Conservation (phyloP, 2,329 filamentous ascomycete genomes). For the Talaromyces sp. region DNA sequence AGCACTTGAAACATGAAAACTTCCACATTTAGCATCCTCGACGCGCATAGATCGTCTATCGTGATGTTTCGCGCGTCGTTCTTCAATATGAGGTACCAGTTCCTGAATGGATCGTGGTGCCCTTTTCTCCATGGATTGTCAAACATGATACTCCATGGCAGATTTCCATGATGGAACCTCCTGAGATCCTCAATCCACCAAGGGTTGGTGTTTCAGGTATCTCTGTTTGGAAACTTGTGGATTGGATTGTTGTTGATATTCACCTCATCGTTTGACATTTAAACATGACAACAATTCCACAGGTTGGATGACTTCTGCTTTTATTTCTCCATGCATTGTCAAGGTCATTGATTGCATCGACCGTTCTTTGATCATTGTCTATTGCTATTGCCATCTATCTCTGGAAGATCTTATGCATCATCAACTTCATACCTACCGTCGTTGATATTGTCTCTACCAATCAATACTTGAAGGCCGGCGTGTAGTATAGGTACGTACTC, state of each 20-base stretch:
- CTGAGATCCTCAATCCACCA: constrained; percentile 1
- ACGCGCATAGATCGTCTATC: constrained; percentile 28
- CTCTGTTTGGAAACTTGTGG: constrained; percentile 31
- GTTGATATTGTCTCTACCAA: not conserved
- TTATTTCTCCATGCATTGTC: constrained; percentile 13
- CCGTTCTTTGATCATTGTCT: constrained; percentile 9
- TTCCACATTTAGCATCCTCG: constrained; percentile 39
- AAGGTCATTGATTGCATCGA: not conserved
- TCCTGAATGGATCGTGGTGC: constrained; percentile 30
- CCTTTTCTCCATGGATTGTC: not conserved
- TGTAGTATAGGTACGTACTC: constrained; percentile 1
- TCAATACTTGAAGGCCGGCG: constrained; percentile 5
- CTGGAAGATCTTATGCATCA: constrained; percentile 4
- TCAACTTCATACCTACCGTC: not conserved
- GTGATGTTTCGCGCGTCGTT: constrained; percentile 19
- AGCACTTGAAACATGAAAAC: constrained; percentile 24
- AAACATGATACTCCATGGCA: constrained; percentile 17
- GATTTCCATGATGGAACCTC: constrained; percentile 34
- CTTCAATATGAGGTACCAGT: constrained; percentile 20
- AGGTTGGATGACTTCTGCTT: constrained; percentile 15
- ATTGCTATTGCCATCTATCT: not conserved
- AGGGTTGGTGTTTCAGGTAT: constrained; percentile 41
- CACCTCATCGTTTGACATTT: constrained; percentile 33
- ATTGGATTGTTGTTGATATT: constrained; percentile 29
- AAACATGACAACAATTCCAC: constrained; percentile 40